Evolutionary conservation across 1,284 basidiomycete species (phyloP).

Genomic region (Boletellus deceptivus): DNA sequence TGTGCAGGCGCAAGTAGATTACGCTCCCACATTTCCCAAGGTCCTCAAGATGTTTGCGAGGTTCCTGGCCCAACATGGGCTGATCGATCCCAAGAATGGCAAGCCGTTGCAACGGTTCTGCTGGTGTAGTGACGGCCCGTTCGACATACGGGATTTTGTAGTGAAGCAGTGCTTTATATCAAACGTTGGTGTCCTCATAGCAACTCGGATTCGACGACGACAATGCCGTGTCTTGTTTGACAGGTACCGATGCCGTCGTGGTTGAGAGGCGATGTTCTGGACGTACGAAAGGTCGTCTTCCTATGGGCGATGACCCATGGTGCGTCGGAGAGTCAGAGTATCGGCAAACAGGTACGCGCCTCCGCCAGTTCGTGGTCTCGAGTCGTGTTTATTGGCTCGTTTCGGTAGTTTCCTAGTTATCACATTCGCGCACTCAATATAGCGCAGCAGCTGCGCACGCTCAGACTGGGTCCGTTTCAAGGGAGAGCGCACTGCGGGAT

Average conservation of each 20-base stretch:
- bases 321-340: constrained; percentile 22
- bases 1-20: constrained; percentile 73
- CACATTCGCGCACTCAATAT: constrained; percentile 54
- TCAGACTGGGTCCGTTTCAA: constrained; percentile 64
- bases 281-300: constrained; percentile 62
- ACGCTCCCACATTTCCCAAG: constrained; percentile 72
- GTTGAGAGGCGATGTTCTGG: constrained; percentile 67
- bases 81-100: constrained; percentile 59
- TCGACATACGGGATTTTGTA: constrained; percentile 82
- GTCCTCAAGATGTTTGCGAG: constrained; percentile 62
- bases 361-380: constrained; percentile 10
- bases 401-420: constrained; percentile 15
- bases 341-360: constrained; percentile 26
- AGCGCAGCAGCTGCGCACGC: constrained; percentile 54
- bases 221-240: constrained; percentile 15
- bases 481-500: constrained; percentile 86
- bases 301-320: constrained; percentile 36
- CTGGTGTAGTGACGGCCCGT: constrained; percentile 81
- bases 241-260: constrained; percentile 69
- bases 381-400: constrained; percentile 13
- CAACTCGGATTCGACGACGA: constrained; percentile 30
- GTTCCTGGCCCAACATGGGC: constrained; percentile 68
- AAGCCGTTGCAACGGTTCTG: constrained; percentile 60
- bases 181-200: constrained; percentile 45
- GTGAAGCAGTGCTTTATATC: constrained; percentile 87